phyloP scores from a whole-genome alignment of 2,329 filamentous ascomycete species.

The Colletotrichum spaethianum region DNA sequence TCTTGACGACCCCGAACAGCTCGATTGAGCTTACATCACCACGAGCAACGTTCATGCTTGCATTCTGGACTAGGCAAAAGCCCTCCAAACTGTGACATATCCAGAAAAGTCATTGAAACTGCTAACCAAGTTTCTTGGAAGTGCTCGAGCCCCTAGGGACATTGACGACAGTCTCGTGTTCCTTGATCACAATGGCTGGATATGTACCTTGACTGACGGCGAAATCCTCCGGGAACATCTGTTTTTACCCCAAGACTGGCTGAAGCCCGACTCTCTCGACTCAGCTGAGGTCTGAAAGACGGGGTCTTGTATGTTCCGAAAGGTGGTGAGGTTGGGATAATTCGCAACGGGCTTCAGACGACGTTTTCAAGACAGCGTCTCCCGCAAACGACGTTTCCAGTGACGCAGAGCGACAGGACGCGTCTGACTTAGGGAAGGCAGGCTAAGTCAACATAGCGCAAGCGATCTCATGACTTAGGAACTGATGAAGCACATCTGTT shows the following conservation, averaged over 20 bases:
- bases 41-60: conserved; percentile 7
- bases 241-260: neutral
- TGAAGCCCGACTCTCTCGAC: neutral
- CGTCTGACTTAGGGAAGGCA: neutral
- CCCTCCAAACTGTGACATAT: too few relatives aligned
- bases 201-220: too few relatives aligned
- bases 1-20: too few relatives aligned
- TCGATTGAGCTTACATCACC: too few relatives aligned
- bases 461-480: neutral
- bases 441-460: neutral
- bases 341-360: neutral
- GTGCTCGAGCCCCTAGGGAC: too few relatives aligned
- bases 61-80: neutral
- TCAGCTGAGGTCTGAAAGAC: neutral
- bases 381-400: neutral
- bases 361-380: neutral
- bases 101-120: too few relatives aligned
- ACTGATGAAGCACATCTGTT: neutral
- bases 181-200: too few relatives aligned
- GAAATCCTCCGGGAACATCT: neutral
- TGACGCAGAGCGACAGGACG: neutral
- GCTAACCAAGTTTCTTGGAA: too few relatives aligned
- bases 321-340: neutral
- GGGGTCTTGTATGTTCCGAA: neutral
- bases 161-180: too few relatives aligned